A percentile compares a stretch with the other conserved stretches of the same genome.
Evolutionary conservation across 2,329 filamentous ascomycete species (phyloP).

Genomic region (Macrophomina pseudophaseolina): DNA sequence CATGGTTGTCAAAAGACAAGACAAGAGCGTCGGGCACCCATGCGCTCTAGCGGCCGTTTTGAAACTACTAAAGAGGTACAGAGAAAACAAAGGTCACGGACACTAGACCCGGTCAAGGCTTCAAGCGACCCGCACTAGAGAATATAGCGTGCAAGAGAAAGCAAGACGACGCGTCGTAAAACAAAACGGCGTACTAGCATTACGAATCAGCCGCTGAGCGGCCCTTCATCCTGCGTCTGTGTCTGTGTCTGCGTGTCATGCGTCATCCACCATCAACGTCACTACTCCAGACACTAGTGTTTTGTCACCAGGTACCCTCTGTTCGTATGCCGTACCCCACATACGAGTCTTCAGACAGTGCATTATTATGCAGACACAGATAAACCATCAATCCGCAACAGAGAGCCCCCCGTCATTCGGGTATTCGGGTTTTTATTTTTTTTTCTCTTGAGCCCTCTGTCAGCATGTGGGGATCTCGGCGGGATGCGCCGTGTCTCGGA

Average conservation of each 20-base stretch:
- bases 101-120: background rate
- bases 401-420: background rate
- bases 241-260: background rate
- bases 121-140: background rate
- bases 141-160: background rate
- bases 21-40: background rate
- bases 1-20: background rate
- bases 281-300: background rate
- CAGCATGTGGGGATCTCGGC: background rate
- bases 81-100: background rate
- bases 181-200: background rate
- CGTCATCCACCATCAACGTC: background rate
- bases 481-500: background rate
- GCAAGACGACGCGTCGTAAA: background rate
- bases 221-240: background rate
- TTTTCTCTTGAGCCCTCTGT: background rate
- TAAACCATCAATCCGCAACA: background rate
- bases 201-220: too few species aligned
- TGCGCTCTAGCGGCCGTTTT: background rate
- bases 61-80: background rate
- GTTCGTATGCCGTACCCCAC: too few species aligned
- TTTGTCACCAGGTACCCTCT: too few species aligned
- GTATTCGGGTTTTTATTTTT: too few species aligned
- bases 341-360: too few species aligned
- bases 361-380: too few species aligned